Percentiles rank a stretch among this genome's conserved stretches.
Conservation (phyloP, 2,329 filamentous ascomycete genomes). For the Sporothrix schenckii region DNA sequence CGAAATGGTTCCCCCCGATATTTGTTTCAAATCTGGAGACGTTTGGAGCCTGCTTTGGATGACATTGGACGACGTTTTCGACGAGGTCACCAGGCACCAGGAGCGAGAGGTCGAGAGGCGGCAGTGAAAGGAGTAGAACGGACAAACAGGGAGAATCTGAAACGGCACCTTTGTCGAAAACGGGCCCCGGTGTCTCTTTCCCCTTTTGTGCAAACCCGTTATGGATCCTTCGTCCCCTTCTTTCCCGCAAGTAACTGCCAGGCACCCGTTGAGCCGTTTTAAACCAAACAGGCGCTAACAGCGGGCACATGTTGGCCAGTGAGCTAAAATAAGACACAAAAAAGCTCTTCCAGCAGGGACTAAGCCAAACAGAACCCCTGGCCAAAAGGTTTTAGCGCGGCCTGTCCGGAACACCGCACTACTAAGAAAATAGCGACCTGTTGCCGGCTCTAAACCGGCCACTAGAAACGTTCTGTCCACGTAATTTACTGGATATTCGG, state of each 20-base stretch:
- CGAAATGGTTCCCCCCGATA: neutral
- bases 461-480: constrained; percentile 5
- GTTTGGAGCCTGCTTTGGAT: neutral
- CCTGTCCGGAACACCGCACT: neutral
- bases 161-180: constrained; percentile 3
- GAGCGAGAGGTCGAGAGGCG: neutral
- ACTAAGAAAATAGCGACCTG: neutral
- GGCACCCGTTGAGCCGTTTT: neutral
- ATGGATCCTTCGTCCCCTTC: neutral
- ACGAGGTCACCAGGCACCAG: constrained; percentile 1
- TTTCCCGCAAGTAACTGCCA: constrained; percentile 1
- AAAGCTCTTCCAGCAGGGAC: neutral
- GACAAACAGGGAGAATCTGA: constrained; percentile 19
- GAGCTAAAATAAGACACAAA: constrained; percentile 24
- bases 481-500: constrained; percentile 4
- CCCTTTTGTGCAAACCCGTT: neutral
- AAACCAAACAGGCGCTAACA: constrained; percentile 10
- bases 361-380: constrained; percentile 17
- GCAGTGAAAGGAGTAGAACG: neutral
- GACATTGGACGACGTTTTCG: constrained; percentile 1
- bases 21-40: constrained; percentile 16
- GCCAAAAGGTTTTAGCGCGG: constrained; percentile 21
- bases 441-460: neutral
- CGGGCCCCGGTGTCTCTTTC: constrained; percentile 5
- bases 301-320: neutral